Evolutionary conservation across 2,329 filamentous ascomycete species (phyloP).

Genomic region (Bipolaris sorokiniana): DNA sequence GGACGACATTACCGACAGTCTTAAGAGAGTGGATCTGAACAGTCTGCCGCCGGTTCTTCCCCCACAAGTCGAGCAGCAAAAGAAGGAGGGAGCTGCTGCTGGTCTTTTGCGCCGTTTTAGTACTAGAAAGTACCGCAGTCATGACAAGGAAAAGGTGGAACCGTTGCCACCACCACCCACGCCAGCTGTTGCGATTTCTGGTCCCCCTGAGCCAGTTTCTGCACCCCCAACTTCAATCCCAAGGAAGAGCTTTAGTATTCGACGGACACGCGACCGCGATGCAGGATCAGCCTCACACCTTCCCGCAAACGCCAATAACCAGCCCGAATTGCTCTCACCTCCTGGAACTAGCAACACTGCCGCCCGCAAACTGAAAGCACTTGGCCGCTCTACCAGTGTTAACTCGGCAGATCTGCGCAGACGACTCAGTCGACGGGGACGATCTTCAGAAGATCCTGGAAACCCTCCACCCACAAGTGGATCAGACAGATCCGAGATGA

Average conservation of each 20-base stretch:
- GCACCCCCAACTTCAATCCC: constrained; percentile 63
- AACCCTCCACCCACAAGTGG: constrained; percentile 78
- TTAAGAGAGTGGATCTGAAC: constrained; percentile 68
- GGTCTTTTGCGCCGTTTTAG: constrained; percentile 89
- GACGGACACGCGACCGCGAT: constrained; percentile 63
- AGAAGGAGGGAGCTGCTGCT: constrained; percentile 86
- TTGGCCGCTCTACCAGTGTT: constrained; percentile 89
- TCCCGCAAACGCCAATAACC: constrained; percentile 64
- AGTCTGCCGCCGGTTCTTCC: constrained; percentile 60
- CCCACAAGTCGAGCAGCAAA: constrained; percentile 62
- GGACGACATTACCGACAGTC: constrained; percentile 79
- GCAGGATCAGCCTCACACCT: constrained; percentile 59
- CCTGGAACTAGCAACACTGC: constrained; percentile 64
- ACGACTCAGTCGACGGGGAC: constrained; percentile 63
- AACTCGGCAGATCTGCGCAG: constrained; percentile 83
- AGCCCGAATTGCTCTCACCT: constrained; percentile 78
- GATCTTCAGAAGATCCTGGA: constrained; percentile 59
- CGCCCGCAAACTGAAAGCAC: constrained; percentile 66
- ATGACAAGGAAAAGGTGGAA: constrained; percentile 57
- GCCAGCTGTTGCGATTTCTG: constrained; percentile 81
- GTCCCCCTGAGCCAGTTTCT: constrained; percentile 68
- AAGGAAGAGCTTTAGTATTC: constrained; percentile 89
- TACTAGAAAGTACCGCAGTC: constrained; percentile 76
- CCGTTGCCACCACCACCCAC: constrained; percentile 71
- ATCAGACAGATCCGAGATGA: constrained; percentile 73